These are phyloP conservation scores for Phialemonium atrogriseum DNA, from an alignment of 2,329 filamentous ascomycete species.

Conservation along the genomic window DNA sequence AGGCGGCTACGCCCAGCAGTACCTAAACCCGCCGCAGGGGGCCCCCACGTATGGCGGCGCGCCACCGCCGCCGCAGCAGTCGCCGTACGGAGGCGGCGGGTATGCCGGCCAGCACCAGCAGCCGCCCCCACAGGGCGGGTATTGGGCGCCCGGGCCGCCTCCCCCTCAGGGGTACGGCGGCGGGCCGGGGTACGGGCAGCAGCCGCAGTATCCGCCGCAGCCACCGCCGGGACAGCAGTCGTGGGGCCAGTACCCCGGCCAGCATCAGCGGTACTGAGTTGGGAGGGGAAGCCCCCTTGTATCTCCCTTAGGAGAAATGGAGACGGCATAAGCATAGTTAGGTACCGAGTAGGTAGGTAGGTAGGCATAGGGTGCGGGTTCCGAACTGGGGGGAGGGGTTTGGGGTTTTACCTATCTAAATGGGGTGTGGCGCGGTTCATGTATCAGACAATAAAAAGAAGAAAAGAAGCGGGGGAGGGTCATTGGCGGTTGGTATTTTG, in stretches of 20 bases:
- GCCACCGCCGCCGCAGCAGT: slow-evolving; percentile 2
- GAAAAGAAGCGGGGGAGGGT: too few relatives aligned
- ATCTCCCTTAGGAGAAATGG: too few relatives aligned
- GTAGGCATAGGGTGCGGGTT: too few relatives aligned
- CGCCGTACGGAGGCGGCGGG: slow-evolving; percentile 11
- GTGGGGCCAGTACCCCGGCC: slow-evolving; percentile 29
- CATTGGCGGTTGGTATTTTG: too few relatives aligned
- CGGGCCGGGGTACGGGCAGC: slow-evolving; percentile 10
- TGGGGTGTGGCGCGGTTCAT: too few relatives aligned
- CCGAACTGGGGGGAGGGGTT: too few relatives aligned
- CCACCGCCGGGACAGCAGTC: slow-evolving; percentile 18
- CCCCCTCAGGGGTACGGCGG: slow-evolving; percentile 6
- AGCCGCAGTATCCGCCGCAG: slow-evolving; percentile 23
- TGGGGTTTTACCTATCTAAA: too few relatives aligned
- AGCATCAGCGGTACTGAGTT: slow-evolving; percentile 18
- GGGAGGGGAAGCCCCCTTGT: slow-evolving; percentile 1
- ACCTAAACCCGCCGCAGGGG: not conserved
- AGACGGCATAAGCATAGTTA: too few relatives aligned
- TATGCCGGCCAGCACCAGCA: slow-evolving; percentile 2
- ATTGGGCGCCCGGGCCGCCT: too few relatives aligned
- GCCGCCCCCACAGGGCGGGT: not conserved
- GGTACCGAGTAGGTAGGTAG: too few relatives aligned
- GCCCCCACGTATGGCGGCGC: not conserved
- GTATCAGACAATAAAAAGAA: too few relatives aligned
- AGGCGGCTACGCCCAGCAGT: slow-evolving; percentile 1